These are phyloP conservation scores for Inonotus hispidus DNA, from an alignment of 1,284 basidiomycete genomes.

Conservation along the genomic window DNA sequence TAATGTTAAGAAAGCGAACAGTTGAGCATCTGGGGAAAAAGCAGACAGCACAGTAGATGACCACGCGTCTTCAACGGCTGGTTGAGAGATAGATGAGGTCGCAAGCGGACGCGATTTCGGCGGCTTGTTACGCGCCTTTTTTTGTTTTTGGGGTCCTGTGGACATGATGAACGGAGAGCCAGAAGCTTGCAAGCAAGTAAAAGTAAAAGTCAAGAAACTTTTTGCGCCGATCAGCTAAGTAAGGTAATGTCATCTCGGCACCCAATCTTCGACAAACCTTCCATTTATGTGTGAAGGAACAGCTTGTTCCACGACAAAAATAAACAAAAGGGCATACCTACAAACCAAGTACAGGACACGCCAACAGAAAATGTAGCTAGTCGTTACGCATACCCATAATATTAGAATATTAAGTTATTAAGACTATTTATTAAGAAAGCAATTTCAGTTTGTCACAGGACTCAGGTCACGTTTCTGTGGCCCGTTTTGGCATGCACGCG, in stretches of 20 bases:
- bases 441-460: too few species aligned
- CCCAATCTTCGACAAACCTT: background rate
- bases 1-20: slow-evolving; percentile 63
- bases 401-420: too few species aligned
- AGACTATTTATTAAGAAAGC: too few species aligned
- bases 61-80: slow-evolving; percentile 45
- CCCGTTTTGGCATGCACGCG: too few species aligned
- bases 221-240: background rate
- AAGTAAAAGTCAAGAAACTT: background rate
- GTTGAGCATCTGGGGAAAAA: slow-evolving; percentile 54
- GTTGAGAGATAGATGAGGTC: slow-evolving; percentile 57
- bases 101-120: slow-evolving; percentile 46
- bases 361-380: too few species aligned
- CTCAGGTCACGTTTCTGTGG: too few species aligned
- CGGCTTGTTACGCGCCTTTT: slow-evolving; percentile 49
- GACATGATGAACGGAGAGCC: slow-evolving; percentile 30
- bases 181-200: background rate
- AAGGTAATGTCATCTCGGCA: background rate
- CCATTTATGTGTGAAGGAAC: too few species aligned
- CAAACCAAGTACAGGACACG: too few species aligned
- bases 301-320: background rate
- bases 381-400: too few species aligned
- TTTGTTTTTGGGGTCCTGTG: slow-evolving; percentile 37
- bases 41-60: slow-evolving; percentile 44
- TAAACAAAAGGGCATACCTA: too few species aligned